Percentiles rank a stretch among this genome's conserved stretches.
These are phyloP conservation scores for Hemerocallis citrina DNA, from an alignment of 106 monocot genomes.

Conservation along the genomic window DNA sequence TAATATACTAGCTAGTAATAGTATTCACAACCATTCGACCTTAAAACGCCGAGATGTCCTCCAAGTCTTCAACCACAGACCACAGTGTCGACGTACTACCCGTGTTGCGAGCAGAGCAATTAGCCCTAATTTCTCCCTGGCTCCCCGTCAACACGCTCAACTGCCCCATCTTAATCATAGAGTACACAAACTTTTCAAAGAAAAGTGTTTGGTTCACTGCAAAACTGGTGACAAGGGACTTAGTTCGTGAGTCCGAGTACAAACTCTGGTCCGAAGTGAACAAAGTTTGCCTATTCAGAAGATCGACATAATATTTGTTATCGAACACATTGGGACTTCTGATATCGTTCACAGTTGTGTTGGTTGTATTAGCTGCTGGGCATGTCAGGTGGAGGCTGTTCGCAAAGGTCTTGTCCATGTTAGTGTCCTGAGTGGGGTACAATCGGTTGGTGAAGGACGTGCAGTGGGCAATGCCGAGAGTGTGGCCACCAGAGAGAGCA, in stretches of 20 bases:
- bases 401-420: constrained; percentile 22
- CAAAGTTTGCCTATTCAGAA: constrained; percentile 28
- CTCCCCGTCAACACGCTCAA: constrained; percentile 23
- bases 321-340: constrained; percentile 21
- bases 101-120: constrained; percentile 36
- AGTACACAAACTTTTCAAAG: constrained; percentile 26
- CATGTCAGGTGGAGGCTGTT: constrained; percentile 13
- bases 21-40: too few species aligned
- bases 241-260: constrained; percentile 24
- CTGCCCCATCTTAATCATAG: constrained; percentile 49
- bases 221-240: constrained; percentile 13
- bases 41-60: neutral
- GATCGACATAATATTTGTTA: constrained; percentile 43
- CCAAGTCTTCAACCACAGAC: constrained; percentile 15
- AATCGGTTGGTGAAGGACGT: constrained; percentile 31
- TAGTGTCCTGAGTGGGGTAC: constrained; percentile 19
- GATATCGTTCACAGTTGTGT: constrained; percentile 18
- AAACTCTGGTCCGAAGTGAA: constrained; percentile 51
- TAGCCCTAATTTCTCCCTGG: constrained; percentile 32
- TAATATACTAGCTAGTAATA: too few species aligned
- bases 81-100: constrained; percentile 5
- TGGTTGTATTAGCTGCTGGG: constrained; percentile 9
- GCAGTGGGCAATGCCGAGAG: constrained; percentile 52
- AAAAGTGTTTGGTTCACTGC: constrained; percentile 25
- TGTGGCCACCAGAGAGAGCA: constrained; percentile 54